These are phyloP conservation scores for Penicillium robsamsonii DNA, from an alignment of 495 filamentous ascomycete species.

Conservation along the genomic window DNA sequence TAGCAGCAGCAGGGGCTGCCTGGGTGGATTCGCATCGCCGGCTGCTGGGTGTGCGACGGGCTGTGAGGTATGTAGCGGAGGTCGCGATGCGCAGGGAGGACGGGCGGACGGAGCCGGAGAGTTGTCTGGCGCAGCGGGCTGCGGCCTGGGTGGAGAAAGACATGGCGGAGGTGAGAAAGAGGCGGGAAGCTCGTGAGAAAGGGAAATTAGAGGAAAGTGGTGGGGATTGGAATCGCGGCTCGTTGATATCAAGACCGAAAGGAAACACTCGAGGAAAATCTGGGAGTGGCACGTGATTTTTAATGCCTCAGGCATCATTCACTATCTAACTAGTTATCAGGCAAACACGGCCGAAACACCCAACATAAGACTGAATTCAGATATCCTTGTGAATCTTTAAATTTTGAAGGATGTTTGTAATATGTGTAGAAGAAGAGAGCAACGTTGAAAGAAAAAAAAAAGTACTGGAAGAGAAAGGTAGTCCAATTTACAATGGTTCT, in stretches of 20 bases:
- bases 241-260: slow-evolving; percentile 21
- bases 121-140: slow-evolving; percentile 48
- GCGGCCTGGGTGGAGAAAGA: slow-evolving; percentile 43
- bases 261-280: slow-evolving; percentile 42
- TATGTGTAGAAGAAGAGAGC: not conserved
- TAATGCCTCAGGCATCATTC: not conserved
- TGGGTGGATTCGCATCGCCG: slow-evolving; percentile 50
- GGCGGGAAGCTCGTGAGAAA: slow-evolving; percentile 13
- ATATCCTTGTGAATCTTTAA: not conserved
- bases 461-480: slow-evolving; percentile 13
- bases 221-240: slow-evolving; percentile 14
- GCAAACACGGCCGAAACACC: slow-evolving; percentile 1
- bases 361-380: not conserved
- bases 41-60: slow-evolving; percentile 40
- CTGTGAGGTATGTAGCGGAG: slow-evolving; percentile 41
- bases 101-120: slow-evolving; percentile 45
- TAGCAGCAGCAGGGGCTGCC: slow-evolving; percentile 56
- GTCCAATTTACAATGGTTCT: slow-evolving; percentile 14
- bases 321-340: not conserved
- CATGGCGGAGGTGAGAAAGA: slow-evolving; percentile 30
- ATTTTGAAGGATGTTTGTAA: not conserved
- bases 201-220: slow-evolving; percentile 13
- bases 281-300: slow-evolving; percentile 34
- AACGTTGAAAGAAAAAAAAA: not conserved
- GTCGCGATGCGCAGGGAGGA: slow-evolving; percentile 46